Evolutionary conservation across 495 filamentous ascomycete species (phyloP).

Genomic region (Aspergillus kassunensis): DNA sequence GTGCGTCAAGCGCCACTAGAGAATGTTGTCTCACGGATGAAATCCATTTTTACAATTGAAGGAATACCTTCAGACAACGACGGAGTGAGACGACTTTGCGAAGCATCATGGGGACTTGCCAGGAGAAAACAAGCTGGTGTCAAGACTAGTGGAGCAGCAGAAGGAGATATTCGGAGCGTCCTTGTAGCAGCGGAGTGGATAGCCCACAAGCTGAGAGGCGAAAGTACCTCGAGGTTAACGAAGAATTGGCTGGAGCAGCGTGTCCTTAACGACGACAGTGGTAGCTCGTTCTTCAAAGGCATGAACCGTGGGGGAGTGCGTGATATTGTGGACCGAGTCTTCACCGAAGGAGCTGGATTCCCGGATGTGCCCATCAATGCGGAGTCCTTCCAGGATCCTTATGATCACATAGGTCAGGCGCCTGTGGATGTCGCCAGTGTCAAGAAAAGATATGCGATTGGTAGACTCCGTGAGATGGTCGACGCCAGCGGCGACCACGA

Average conservation of each 20-base stretch:
- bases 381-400: constrained; percentile 33
- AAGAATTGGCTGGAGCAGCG: constrained; percentile 80
- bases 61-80: constrained; percentile 81
- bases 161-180: constrained; percentile 87
- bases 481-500: constrained; percentile 87
- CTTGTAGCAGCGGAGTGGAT: constrained; percentile 97
- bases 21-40: constrained; percentile 77
- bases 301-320: constrained; percentile 73
- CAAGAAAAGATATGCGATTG: constrained; percentile 70
- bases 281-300: constrained; percentile 71
- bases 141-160: constrained; percentile 54
- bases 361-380: constrained; percentile 48
- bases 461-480: constrained; percentile 79
- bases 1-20: constrained; percentile 84
- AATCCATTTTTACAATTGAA: constrained; percentile 78
- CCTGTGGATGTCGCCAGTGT: constrained; percentile 63
- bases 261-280: constrained; percentile 65
- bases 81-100: constrained; percentile 82
- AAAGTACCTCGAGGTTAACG: constrained; percentile 53
- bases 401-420: constrained; percentile 23
- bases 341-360: constrained; percentile 83
- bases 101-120: constrained; percentile 85
- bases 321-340: constrained; percentile 81
- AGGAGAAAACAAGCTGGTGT: constrained; percentile 55
- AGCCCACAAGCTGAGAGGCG: constrained; percentile 69